Percentiles rank a stretch among this genome's conserved stretches.
These are phyloP conservation scores for Talaromyces liani DNA, from an alignment of 495 filamentous ascomycete species.

Conservation along the genomic window DNA sequence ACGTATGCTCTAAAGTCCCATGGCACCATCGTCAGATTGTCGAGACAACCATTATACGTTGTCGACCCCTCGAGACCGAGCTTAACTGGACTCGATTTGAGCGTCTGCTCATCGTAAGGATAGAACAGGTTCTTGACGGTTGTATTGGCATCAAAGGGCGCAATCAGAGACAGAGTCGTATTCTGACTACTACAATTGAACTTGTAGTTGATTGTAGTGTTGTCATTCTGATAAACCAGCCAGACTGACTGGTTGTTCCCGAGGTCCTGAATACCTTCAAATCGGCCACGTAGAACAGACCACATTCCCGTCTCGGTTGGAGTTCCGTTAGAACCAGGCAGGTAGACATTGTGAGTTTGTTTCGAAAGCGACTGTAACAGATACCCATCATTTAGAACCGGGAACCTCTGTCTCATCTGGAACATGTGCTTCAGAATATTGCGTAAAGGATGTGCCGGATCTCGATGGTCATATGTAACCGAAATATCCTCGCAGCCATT, in stretches of 20 bases:
- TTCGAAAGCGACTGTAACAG: slow-evolving; percentile 53
- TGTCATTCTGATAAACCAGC: slow-evolving; percentile 61
- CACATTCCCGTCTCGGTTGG: slow-evolving; percentile 61
- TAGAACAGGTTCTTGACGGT: slow-evolving; percentile 63
- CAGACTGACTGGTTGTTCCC: slow-evolving; percentile 51
- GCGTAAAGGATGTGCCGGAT: slow-evolving; percentile 58
- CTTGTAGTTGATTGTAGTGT: slow-evolving; percentile 46
- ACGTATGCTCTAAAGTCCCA: slow-evolving; percentile 62
- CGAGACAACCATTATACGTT: slow-evolving; percentile 49
- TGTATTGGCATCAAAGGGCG: slow-evolving; percentile 49
- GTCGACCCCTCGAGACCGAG: slow-evolving; percentile 37
- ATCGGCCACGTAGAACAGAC: slow-evolving; percentile 51
- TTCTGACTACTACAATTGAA: slow-evolving; percentile 50
- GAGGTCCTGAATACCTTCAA: slow-evolving; percentile 45
- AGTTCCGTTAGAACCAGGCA: slow-evolving; percentile 45
- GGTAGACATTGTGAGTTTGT: slow-evolving; percentile 42
- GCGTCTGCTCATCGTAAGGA: slow-evolving; percentile 49
- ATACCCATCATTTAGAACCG: slow-evolving; percentile 59
- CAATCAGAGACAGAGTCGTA: slow-evolving; percentile 38
- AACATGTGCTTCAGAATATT: slow-evolving; percentile 65
- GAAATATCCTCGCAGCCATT: slow-evolving; percentile 52
- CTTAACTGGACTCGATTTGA: slow-evolving; percentile 31
- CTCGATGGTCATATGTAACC: slow-evolving; percentile 59
- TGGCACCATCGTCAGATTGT: slow-evolving; percentile 41
- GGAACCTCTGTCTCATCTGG: slow-evolving; percentile 49